A percentile compares a stretch with the other conserved stretches of the same genome.
Conservation (phyloP, 441 rosid species). For the Syzygium malaccense region DNA sequence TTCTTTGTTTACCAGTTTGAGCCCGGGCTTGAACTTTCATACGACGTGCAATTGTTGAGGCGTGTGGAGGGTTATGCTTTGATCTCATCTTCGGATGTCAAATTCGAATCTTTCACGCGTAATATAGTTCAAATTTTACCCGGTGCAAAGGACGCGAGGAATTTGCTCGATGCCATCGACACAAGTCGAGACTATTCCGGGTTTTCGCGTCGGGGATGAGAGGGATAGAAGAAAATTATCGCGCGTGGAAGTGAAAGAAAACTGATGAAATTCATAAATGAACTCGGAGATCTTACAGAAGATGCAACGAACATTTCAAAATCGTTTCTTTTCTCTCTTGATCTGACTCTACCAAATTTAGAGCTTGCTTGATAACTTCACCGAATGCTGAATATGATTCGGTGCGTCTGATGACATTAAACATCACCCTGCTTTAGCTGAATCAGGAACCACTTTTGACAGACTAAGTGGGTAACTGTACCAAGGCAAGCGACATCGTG, state of each 20-base stretch:
- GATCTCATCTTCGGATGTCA: neutral
- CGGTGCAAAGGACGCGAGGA: neutral
- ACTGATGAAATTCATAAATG: neutral
- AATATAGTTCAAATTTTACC: neutral
- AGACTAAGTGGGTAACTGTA: neutral
- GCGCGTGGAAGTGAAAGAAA: no score
- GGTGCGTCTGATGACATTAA: neutral
- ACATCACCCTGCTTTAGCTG: neutral
- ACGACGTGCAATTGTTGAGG: neutral
- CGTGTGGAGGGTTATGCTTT: neutral
- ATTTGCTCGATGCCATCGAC: no score
- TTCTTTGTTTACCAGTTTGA: neutral
- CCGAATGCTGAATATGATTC: no score
- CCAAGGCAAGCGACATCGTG: slow-evolving; percentile 31
- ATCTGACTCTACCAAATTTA: no score
- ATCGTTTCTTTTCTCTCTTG: neutral
- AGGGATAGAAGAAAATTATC: no score
- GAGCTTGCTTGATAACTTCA: no score
- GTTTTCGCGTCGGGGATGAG: neutral
- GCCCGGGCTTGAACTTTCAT: neutral
- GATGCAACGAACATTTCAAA: neutral
- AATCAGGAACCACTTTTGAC: neutral
- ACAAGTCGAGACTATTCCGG: neutral
- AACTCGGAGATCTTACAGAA: neutral
- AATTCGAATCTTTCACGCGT: neutral